Evolutionary conservation across 345 rosid genomes (phyloP).

Genomic region (Melaleuca quinquenervia): DNA sequence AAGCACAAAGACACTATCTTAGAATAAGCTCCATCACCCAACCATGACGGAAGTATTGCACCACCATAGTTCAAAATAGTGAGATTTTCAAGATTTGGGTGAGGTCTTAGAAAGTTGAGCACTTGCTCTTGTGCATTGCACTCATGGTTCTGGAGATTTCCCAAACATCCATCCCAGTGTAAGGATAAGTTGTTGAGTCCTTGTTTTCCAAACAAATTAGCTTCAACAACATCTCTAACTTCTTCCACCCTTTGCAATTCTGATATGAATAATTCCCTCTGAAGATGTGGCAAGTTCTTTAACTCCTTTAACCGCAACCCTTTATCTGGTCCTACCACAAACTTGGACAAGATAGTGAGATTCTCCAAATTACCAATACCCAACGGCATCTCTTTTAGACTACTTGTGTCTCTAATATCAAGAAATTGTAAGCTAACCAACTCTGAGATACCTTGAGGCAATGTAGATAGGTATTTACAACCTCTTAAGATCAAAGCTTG

Average conservation of each 20-base stretch:
- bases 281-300: neutral
- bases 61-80: neutral
- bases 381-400: neutral
- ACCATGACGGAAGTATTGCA: neutral
- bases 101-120: neutral
- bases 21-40: neutral
- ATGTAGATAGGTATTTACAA: rapidly evolving
- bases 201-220: neutral
- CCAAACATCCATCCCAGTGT: neutral
- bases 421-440: neutral
- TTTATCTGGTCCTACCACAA: neutral
- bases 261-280: neutral
- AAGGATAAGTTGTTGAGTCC: neutral
- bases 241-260: neutral
- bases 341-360: neutral
- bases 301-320: neutral
- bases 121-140: neutral
- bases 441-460: neutral
- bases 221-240: neutral
- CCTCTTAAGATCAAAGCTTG: neutral
- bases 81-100: neutral
- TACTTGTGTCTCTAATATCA: neutral
- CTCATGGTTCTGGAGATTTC: neutral
- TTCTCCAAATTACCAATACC: rapidly evolving
- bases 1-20: neutral